Base-by-base conservation (phyloP, 1,139 yeast species). In the Blastobotrys ciferrii region DNA sequence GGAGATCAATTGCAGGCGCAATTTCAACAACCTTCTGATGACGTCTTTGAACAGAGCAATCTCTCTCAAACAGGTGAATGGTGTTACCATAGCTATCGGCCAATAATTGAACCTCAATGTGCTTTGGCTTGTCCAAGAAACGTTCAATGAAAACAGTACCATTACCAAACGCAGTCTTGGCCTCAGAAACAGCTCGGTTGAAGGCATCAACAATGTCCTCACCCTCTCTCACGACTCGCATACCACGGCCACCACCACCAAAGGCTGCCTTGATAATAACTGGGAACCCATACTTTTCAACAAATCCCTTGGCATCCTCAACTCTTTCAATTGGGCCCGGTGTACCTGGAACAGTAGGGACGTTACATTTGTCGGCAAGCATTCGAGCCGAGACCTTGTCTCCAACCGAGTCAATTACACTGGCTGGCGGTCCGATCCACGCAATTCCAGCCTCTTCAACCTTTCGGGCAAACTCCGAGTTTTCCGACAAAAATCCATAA, bases 211-310 rank as follows among this genome's bases (percentile, higher is more conserved):
- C 83, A 55, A 92, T 82, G 66, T 84, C 89, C 59, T 92, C 98
- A 60, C 97, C 98, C 69, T 92, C 97, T 66, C 95, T 79, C 45
- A 94, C 98, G 47, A 92, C 98, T 74, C 98, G 84, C 98, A 92
- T 92, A 77, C 98, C 98, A 73, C 98, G 84, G 65, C 99, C 98
- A 77, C 98, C 98, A 73, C 98, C 98, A 69, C 99, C 98, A 66
- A 87, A 92, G 41, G 98, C 98, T 40, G 99, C 98, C 73, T 92
- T 92, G 71, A 92, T 91, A 69, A 92, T 92, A 45, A 92, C 98
- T 7, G 99, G 99, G 72, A 68, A 91, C 20, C 99, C 98, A 68
- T 91, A 78, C 69, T 87, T 63, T 38, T 74, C 79, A 32, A 89
- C 97, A 65, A 92, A 92, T 11, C 68, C 81, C 55, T 72, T 64